phyloP scores from a whole-genome alignment of 306 rosid genomes.

The Cucurbita ficifolia region DNA sequence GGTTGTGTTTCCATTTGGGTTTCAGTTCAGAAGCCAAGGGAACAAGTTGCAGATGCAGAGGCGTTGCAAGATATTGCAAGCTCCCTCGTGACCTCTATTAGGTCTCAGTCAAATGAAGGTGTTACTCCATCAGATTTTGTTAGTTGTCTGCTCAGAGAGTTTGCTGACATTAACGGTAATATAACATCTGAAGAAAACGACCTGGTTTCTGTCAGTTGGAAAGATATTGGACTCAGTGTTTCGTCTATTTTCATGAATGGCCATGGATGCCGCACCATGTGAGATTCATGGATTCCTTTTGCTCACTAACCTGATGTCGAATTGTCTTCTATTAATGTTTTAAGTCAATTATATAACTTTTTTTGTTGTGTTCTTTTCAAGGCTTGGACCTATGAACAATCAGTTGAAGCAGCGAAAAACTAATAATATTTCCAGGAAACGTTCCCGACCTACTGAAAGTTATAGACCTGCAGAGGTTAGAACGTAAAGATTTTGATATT shows the following conservation, averaged over 20 bases:
- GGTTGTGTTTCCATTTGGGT: slow-evolving; percentile 5
- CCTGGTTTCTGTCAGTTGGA: slow-evolving; percentile 27
- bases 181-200: background rate
- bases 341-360: background rate
- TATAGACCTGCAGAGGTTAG: slow-evolving; percentile 59
- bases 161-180: slow-evolving; percentile 12
- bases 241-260: slow-evolving; percentile 36
- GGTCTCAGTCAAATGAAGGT: slow-evolving; percentile 43
- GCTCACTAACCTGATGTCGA: background rate
- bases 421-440: slow-evolving; percentile 12
- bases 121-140: slow-evolving; percentile 57
- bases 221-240: slow-evolving; percentile 31
- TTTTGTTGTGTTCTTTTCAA: background rate
- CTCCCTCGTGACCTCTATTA: slow-evolving; percentile 37
- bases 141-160: slow-evolving; percentile 31
- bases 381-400: slow-evolving; percentile 83
- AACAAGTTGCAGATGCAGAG: slow-evolving; percentile 79
- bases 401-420: slow-evolving; percentile 47
- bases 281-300: slow-evolving; percentile 7
- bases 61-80: slow-evolving; percentile 50
- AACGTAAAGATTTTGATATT: background rate
- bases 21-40: slow-evolving; percentile 69
- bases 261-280: slow-evolving; percentile 62
- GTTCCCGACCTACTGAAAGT: slow-evolving; percentile 22
- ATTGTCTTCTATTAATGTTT: background rate